Conservation (phyloP, 2,329 filamentous ascomycete genomes). For the Cercospora berteroae region DNA sequence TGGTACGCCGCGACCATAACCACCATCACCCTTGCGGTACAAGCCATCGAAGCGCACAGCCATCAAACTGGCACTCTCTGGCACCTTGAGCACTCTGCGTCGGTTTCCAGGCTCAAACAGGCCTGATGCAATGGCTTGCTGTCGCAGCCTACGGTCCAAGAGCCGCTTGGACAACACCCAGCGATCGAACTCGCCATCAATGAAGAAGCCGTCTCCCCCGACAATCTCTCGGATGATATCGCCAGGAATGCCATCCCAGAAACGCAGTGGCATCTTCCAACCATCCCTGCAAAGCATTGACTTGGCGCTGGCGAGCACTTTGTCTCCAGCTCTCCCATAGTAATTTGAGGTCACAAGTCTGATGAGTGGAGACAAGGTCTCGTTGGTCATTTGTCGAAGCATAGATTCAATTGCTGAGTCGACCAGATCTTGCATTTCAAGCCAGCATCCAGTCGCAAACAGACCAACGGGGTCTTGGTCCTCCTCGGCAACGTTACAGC, state of each 20-base stretch:
- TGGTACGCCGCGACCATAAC: constrained; percentile 40
- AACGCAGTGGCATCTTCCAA: constrained; percentile 54
- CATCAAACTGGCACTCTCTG: constrained; percentile 49
- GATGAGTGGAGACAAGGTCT: constrained; percentile 51
- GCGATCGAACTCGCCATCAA: constrained; percentile 57
- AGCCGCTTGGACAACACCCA: constrained; percentile 57
- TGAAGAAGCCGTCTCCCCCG: constrained; percentile 59
- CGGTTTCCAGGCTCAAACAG: constrained; percentile 47
- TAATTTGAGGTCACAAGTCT: constrained; percentile 56
- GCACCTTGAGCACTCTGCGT: constrained; percentile 46
- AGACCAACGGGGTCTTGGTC: constrained; percentile 54
- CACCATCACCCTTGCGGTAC: constrained; percentile 48
- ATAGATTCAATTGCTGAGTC: constrained; percentile 55
- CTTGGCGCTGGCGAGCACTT: constrained; percentile 57
- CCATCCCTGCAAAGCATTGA: constrained; percentile 58
- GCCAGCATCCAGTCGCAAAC: constrained; percentile 58
- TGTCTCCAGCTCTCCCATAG: constrained; percentile 55
- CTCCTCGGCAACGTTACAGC: constrained; percentile 49
- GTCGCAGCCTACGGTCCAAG: constrained; percentile 51
- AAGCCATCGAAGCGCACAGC: constrained; percentile 54
- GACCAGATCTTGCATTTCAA: constrained; percentile 58
- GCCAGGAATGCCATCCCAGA: constrained; percentile 58
- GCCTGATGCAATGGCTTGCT: constrained; percentile 49
- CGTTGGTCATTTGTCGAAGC: constrained; percentile 54
- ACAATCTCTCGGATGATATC: constrained; percentile 59